Evolutionary conservation across 768 basidiomycete species (phyloP).

Genomic region (Hygrophoropsis aurantiaca): DNA sequence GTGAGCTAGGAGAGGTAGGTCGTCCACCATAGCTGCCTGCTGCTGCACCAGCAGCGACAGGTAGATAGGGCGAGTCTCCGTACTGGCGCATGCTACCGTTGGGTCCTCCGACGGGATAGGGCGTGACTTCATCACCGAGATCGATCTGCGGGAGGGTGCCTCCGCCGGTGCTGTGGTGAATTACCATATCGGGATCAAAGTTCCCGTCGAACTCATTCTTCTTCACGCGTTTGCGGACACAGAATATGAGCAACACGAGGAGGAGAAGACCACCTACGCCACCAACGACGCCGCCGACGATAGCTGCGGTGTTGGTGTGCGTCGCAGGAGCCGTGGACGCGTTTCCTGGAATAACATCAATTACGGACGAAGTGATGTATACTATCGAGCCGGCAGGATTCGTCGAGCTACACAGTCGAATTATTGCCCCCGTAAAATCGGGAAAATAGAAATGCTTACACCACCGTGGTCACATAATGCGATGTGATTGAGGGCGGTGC

Average conservation of each 20-base stretch:
- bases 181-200: slow-evolving; percentile 48
- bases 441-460: slow-evolving; percentile 15
- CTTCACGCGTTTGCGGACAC: slow-evolving; percentile 20
- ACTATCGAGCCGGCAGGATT: slow-evolving; percentile 18
- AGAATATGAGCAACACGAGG: slow-evolving; percentile 28
- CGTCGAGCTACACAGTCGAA: slow-evolving; percentile 17
- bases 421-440: not conserved
- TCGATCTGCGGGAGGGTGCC: slow-evolving; percentile 27
- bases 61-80: slow-evolving; percentile 9
- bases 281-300: slow-evolving; percentile 55
- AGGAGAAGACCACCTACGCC: slow-evolving; percentile 33
- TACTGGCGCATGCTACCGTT: slow-evolving; percentile 23
- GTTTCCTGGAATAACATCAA: slow-evolving; percentile 15
- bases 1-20: slow-evolving; percentile 3
- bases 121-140: slow-evolving; percentile 29
- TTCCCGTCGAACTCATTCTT: slow-evolving; percentile 48
- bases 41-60: not conserved
- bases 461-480: slow-evolving; percentile 11
- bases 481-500: slow-evolving; percentile 14
- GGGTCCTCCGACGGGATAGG: slow-evolving; percentile 19
- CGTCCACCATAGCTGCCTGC: not conserved
- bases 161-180: slow-evolving; percentile 23
- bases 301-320: slow-evolving; percentile 35
- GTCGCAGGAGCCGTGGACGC: slow-evolving; percentile 9
- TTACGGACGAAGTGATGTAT: slow-evolving; percentile 15